Evolutionary conservation across 495 filamentous ascomycete genomes (phyloP), one percentile per base, ranked within the genome.

Genomic region (Saxophila tyrrhenica): DNA sequence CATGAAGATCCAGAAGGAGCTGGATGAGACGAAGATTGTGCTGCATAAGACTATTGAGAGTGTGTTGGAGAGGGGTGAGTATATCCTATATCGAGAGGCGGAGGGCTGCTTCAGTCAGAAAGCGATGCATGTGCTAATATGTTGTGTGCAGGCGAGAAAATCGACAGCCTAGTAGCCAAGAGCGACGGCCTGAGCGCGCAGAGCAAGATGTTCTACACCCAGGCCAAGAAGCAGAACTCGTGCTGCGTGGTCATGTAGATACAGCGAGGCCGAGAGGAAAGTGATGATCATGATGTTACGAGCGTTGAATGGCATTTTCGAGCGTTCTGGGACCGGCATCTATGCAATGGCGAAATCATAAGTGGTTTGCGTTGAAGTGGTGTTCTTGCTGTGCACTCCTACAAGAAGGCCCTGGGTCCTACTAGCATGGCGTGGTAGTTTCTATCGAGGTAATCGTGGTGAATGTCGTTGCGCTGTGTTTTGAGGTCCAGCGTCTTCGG

Each of bases 11-110:
- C 94, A 97, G 72, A 84, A 87, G 72, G 90, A 98, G 72, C 76
- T 98, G 57, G 89, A 96, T 60, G 89, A 96, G 77, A 98, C 94
- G 52, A 98, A 96, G 81, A 92, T 95, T 65, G 83, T 94, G 43
- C 77, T 98, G 54, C 89, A 95, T 71, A 94, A 95, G 80, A 92
- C 88, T n/a, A 91, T 94, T 62, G 86, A 92, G 71, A 82, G 79
- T 64, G 86, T 94, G 51, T 70, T 95, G 62, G 85, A 94, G 72
- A 76, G 89, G 38, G 85, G 85, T 25, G 49, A 39, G 49, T 51
- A 10, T 13, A 32, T 1, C n/a, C 17, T 35, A 5, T 13, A 13
- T 35, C 7, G 29, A 35, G 7, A 5, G 29, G 29, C 29, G n/a
- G 29, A 35, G 29, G 29, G 29, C 5, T 5, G 29, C 7, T 7